These are phyloP conservation scores for Zangia roseola DNA, from an alignment of 768 basidiomycete species.

Conservation along the genomic window DNA sequence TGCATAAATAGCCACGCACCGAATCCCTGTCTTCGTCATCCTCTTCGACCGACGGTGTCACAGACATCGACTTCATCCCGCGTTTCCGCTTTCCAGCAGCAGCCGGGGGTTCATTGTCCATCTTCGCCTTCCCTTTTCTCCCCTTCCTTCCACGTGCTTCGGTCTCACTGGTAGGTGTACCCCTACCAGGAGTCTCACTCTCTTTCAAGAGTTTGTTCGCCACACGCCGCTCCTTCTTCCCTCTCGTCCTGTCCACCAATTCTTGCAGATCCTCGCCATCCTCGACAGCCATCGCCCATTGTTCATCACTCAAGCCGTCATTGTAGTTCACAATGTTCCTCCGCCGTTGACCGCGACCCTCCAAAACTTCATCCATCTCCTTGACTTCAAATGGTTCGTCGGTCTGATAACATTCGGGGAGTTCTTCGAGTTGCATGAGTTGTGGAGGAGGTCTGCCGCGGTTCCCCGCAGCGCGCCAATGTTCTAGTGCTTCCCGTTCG, in stretches of 20 bases:
- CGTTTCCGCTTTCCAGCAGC: constrained; percentile 72
- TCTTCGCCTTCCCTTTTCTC: constrained; percentile 62
- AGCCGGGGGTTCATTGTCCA: constrained; percentile 48
- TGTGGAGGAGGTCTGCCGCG: constrained; percentile 73
- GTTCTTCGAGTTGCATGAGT: constrained; percentile 83
- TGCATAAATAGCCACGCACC: constrained; percentile 39
- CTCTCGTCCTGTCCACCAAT: constrained; percentile 61
- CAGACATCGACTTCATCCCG: constrained; percentile 66
- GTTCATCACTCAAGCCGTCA: constrained; percentile 91
- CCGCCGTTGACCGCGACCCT: constrained; percentile 84
- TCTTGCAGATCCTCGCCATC: constrained; percentile 81
- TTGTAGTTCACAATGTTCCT: constrained; percentile 88
- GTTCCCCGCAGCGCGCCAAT: constrained; percentile 72
- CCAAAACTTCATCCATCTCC: constrained; percentile 46
- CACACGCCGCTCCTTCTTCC: constrained; percentile 62
- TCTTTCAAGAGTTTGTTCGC: constrained; percentile 60
- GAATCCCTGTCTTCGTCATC: constrained; percentile 77
- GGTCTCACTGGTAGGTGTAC: constrained; percentile 63
- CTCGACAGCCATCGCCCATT: constrained; percentile 85
- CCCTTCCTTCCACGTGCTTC: constrained; percentile 54
- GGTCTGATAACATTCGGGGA: constrained; percentile 88
- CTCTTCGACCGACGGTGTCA: constrained; percentile 73
- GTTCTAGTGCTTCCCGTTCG: constrained; percentile 59
- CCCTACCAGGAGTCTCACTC: constrained; percentile 57
- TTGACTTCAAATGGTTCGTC: constrained; percentile 79